Base-by-base conservation (phyloP, 2,329 filamentous ascomycete species). In the Atkinsonella texensis region DNA sequence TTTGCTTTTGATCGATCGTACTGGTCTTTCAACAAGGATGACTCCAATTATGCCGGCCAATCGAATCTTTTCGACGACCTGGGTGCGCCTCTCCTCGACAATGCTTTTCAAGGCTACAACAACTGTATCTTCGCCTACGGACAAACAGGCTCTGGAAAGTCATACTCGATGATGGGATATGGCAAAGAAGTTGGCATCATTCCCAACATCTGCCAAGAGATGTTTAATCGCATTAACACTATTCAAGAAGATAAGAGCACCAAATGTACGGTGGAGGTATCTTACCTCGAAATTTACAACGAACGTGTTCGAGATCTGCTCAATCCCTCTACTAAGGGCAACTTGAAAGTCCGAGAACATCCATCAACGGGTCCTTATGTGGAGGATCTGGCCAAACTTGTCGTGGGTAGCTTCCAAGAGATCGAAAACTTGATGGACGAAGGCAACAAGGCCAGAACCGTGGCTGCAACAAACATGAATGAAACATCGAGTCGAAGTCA, bases 161-260 rank as follows among this genome's bases (percentile, higher is more conserved):
- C 89, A 15, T 98, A 98, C 69, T 96, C 90, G 33, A 98, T 98
- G 91, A 98, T 98, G 93, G 93, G 93, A 47, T 98, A 97, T 70
- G 93, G 93, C 50, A 85, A 91, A 62, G 91, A 98, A 64, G 80
- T 89, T 53, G 93, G 93, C 67, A 93, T 98, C 57, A 97, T 97
- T 56, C 93, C 94, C 45, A 87, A 83, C 62, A 98, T 98, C 71
- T 98, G 93, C 68, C 87, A 93, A 72, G 85, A 95, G 62, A 97
- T 98, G 89, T 98, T 98, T 67, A 81, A 85, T 63, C 79, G 91
- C 57, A 98, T 98, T 63, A 73, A 73, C 28, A 71, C 72, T 47
- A 74, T 91, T 61, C 78, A 85, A 59, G 65, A 76, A 59, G 89
- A 95, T 68, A 83, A 83, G 60, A 84, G 85, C 60, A 74, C 89